Percentiles rank a stretch among this genome's conserved stretches.
Evolutionary conservation across 257 asterid species (phyloP).

Genomic region (Oldenlandia corymbosa): DNA sequence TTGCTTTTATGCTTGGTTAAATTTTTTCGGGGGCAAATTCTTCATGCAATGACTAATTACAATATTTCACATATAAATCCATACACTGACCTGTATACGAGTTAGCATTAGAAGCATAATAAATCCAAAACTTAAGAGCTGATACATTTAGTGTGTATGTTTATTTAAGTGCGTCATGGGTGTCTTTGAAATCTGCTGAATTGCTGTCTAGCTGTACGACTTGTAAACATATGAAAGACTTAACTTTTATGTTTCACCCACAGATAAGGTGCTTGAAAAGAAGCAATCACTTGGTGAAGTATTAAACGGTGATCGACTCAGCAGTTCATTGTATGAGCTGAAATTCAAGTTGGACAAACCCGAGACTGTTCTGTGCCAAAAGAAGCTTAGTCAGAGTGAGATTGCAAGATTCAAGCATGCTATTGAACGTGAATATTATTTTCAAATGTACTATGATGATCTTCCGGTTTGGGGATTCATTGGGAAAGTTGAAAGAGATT

Average conservation of each 20-base stretch:
- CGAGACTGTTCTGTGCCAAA: constrained; percentile 51
- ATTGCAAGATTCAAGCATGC: constrained; percentile 59
- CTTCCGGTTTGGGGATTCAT: constrained; percentile 94
- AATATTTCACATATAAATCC: not conserved
- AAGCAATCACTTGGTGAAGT: constrained; percentile 73
- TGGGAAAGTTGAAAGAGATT: constrained; percentile 72
- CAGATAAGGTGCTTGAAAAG: constrained; percentile 57
- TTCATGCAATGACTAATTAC: not conserved
- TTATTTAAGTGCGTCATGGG: not conserved
- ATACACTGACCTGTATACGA: not conserved
- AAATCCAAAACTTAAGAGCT: not conserved
- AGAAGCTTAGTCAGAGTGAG: constrained; percentile 40
- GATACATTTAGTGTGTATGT: not conserved
- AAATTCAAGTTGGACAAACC: constrained; percentile 53
- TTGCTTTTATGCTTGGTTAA: not conserved
- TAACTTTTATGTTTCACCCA: constrained; percentile 16
- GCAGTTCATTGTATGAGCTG: constrained; percentile 52
- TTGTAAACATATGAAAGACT: constrained; percentile 3
- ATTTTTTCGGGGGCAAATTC: not conserved
- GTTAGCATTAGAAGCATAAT: not conserved
- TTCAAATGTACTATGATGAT: constrained; percentile 79
- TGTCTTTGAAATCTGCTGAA: not conserved
- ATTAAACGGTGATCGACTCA: constrained; percentile 60
- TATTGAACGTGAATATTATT: constrained; percentile 58
- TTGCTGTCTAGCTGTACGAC: not conserved